Evolutionary conservation across 257 asterid genomes (phyloP).

Genomic region (Primulina huaijiensis): DNA sequence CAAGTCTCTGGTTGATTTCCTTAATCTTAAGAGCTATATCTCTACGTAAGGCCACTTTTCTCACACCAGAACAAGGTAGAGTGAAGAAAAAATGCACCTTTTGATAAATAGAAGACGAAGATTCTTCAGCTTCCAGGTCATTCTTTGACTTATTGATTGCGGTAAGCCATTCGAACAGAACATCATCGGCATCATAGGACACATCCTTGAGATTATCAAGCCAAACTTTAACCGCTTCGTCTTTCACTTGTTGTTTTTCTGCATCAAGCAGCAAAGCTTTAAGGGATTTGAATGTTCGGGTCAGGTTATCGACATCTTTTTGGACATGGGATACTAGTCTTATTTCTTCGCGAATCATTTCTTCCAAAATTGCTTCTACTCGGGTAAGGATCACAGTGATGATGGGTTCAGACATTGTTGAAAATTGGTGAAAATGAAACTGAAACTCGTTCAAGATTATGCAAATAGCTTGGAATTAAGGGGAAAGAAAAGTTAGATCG

Average conservation of each 20-base stretch:
- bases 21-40: slow-evolving; percentile 48
- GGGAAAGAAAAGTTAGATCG: slow-evolving; percentile 21
- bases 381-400: slow-evolving; percentile 51
- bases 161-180: slow-evolving; percentile 53
- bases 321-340: slow-evolving; percentile 45
- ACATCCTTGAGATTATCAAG: slow-evolving; percentile 51
- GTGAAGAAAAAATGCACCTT: slow-evolving; percentile 48
- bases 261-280: slow-evolving; percentile 62
- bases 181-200: slow-evolving; percentile 60
- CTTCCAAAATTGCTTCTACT: slow-evolving; percentile 38
- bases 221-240: slow-evolving; percentile 42
- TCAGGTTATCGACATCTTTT: slow-evolving; percentile 43
- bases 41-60: slow-evolving; percentile 42
- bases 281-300: slow-evolving; percentile 39
- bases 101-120: slow-evolving; percentile 19
- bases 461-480: slow-evolving; percentile 7
- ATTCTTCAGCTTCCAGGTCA: slow-evolving; percentile 17
- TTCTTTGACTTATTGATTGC: slow-evolving; percentile 29
- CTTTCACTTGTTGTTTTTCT: slow-evolving; percentile 52
- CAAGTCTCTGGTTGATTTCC: slow-evolving; percentile 40
- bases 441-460: slow-evolving; percentile 13
- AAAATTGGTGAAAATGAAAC: slow-evolving; percentile 2
- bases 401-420: slow-evolving; percentile 52
- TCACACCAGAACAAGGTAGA: slow-evolving; percentile 35
- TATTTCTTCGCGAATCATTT: slow-evolving; percentile 40